phyloP scores from a whole-genome alignment of 2,329 filamentous ascomycete genomes.

The Exophiala phaeomuriformis region DNA sequence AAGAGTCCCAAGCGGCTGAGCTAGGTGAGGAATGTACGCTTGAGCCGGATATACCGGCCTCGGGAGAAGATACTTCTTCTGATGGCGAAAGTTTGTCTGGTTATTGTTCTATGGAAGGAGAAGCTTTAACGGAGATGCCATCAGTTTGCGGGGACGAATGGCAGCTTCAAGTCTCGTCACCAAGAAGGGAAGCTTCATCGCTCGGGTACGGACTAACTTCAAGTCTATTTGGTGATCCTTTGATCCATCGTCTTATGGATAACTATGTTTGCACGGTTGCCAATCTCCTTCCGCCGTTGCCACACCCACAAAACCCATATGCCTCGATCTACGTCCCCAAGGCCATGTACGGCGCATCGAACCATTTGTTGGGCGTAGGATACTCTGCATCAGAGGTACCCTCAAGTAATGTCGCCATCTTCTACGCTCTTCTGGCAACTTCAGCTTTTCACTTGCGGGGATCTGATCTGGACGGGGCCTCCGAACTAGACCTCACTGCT shows the following conservation, averaged over 20 bases:
- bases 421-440: conserved; percentile 39
- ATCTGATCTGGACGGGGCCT: conserved; percentile 2
- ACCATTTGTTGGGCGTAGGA: conserved; percentile 2
- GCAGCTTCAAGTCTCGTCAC: not conserved
- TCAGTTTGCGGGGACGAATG: not conserved
- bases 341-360: conserved; percentile 14
- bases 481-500: conserved; percentile 8
- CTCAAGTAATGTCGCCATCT: conserved; percentile 19
- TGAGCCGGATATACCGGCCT: not conserved
- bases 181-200: not conserved
- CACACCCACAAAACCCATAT: conserved; percentile 14
- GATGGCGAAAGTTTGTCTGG: not conserved
- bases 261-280: conserved; percentile 15
- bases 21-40: not conserved
- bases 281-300: conserved; percentile 14
- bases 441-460: conserved; percentile 39
- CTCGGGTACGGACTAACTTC: not conserved
- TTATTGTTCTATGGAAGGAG: not conserved
- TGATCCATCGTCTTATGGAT: conserved; percentile 14
- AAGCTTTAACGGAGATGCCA: not conserved
- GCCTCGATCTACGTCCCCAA: conserved; percentile 15
- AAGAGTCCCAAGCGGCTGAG: not conserved
- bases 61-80: not conserved
- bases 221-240: conserved; percentile 8
- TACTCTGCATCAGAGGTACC: conserved; percentile 2